Percentiles rank a stretch among this genome's conserved stretches.
These are phyloP conservation scores for Acanthamoeba royreba DNA, from an alignment of 208 protist species.

Conservation along the genomic window DNA sequence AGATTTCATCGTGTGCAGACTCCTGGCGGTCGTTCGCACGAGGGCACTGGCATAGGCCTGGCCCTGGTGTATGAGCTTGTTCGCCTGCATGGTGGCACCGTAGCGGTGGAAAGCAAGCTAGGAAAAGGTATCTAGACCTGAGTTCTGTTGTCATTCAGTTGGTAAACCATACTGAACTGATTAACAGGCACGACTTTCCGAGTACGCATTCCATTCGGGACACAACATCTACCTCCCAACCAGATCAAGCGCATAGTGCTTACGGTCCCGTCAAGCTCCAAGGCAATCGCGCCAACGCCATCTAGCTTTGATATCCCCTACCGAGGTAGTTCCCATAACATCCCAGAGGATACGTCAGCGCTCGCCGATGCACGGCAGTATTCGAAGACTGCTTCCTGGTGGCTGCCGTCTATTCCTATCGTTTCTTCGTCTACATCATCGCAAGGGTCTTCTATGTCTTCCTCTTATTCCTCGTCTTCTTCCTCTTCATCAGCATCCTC, in stretches of 20 bases:
- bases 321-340: no score
- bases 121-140: not conserved
- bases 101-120: not conserved
- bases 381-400: not conserved
- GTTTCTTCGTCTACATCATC: not conserved
- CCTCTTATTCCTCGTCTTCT: not conserved
- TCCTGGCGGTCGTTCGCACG: not conserved
- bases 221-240: not conserved
- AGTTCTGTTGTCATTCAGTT: no score
- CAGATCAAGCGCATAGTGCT: slow-evolving; percentile 24
- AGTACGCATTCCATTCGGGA: not conserved
- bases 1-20: slow-evolving; percentile 49
- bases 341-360: no score
- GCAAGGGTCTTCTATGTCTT: not conserved
- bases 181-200: not conserved
- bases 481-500: not conserved
- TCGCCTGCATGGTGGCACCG: slow-evolving; percentile 46
- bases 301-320: no score
- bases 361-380: not conserved
- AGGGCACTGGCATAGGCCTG: slow-evolving; percentile 49
- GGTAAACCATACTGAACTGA: not conserved
- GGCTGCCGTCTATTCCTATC: not conserved
- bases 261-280: not conserved
- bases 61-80: slow-evolving; percentile 54
- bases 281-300: no score